Base-by-base conservation (phyloP, 106 monocot species). In the Acanthochlamys bracteata region DNA sequence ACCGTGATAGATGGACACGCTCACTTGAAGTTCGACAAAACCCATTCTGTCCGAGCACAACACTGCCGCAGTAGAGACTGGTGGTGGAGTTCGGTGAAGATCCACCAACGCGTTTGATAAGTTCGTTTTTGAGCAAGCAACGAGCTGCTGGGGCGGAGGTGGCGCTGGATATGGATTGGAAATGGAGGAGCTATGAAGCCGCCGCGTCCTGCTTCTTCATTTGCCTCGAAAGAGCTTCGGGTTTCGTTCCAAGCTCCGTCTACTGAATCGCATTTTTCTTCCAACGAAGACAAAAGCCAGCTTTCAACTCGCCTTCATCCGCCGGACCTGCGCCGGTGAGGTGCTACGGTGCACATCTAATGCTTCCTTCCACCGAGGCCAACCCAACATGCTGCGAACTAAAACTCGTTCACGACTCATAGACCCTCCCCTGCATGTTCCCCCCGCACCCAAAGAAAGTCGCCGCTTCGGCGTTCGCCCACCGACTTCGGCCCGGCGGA, bases 81-180 rank as follows among this genome's bases (percentile, higher is more conserved):
- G n/a, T n/a, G 57, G 21, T 14, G 8, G 57, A 58, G 61, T 20
- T 61, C 17, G 61, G n/a, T 0, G 17, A 61, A 19, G 61, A 61
- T 20, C 86, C 86, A 20, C 81, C 76, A n/a, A 68, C 78, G 3
- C 60, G 69, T n/a, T 24, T 81, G 52, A 81, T 86, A 27, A 71
- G 78, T 51, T 54, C 51, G 13, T 81, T 83, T 21, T 81, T 21
- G 51, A 77, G 24, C 64, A 76, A 82, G 68, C 75, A 81, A 61
- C 55, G 59, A 53, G 75, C 15, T 26, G 75, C 71, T 19, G 83
- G 74, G 42, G 47, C 23, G 4, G 77, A 77, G 45, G 66, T 79
- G 60, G 20, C 82, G 2, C 69, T 87, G 24, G 84, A 83, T 42
- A 25, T 79, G 64, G 86, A 91, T 60, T 86, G 24, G 93, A 88